Evolutionary conservation across 75 land plant genomes (phyloP), one percentile per base, ranked within the genome.

Genomic region (Isoetes taiwanensis): DNA sequence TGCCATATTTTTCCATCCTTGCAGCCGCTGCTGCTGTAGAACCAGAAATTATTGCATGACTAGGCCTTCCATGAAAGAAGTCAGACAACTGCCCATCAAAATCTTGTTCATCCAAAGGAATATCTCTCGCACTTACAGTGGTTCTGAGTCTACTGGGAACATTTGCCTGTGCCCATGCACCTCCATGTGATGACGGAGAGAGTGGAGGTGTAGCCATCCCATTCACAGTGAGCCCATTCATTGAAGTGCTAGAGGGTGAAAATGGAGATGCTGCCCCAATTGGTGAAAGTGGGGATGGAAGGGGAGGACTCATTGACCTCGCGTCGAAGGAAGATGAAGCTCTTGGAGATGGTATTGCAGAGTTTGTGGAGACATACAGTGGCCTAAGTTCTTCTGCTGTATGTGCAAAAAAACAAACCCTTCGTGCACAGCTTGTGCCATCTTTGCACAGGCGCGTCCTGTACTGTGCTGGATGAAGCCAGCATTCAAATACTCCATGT

Each of bases 391-490:
- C 89, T 33, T 84, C 19, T 20, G 46, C 8, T 64, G 74, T 85
- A 64, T 85, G 90, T 26, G 90, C 90, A 61, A 85, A 85, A 60
- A 86, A 86, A 32, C 91, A 86, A 0, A 86, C 86, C 41, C 76
- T 72, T 29, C 91, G 61, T 26, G 48, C 58, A 57, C 91, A 86
- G 1, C 59, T 65, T 2, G 72, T 75, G 59, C 78, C 91, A 54
- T 86, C 91, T 68, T 86, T 86, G 66, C 91, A 86, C 0, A 83
- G 70, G 1, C 90, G 66, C 10, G 91, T 82, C 5, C 83, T 59
- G 33, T 86, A 86, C 57, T 86, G 91, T 4, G 89, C 89, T 6
- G 89, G 89, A 30, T 85, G 89, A 23, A 85, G 76, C 89, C 89
- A 85, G 59, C 85, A 84, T 68, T 84, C 88, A 56, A 84, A 84